phyloP scores from a whole-genome alignment of 2,329 filamentous ascomycete species.

The Aspergillus persii region DNA sequence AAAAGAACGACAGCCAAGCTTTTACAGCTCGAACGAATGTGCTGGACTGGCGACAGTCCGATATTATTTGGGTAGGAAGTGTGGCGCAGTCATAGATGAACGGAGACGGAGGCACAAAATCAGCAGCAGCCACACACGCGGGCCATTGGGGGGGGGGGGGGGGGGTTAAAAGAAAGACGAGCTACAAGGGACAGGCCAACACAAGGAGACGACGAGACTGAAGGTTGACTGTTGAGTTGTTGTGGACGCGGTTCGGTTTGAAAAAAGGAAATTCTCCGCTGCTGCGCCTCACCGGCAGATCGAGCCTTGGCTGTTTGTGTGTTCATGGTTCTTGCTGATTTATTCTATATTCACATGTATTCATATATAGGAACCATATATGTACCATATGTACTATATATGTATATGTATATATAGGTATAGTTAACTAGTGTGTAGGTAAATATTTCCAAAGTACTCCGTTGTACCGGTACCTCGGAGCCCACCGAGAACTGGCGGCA shows the following conservation, averaged over 20 bases:
- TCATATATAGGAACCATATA: too few species aligned
- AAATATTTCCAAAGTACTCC: too few species aligned
- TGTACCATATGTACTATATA: too few species aligned
- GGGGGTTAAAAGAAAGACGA: not conserved
- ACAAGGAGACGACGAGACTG: not conserved
- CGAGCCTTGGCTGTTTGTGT: not conserved
- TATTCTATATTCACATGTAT: too few species aligned
- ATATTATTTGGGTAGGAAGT: not conserved
- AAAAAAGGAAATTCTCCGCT: conserved; percentile 1
- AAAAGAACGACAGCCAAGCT: not conserved
- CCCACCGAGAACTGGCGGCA: not conserved
- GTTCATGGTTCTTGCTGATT: not conserved
- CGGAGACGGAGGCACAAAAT: not conserved
- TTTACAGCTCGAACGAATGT: not conserved
- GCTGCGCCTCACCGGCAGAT: conserved; percentile 6
- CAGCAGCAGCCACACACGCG: not conserved
- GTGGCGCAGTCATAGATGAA: not conserved
- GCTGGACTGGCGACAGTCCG: not conserved
- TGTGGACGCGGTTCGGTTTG: not conserved
- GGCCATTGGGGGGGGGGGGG: not conserved
- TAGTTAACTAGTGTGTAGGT: too few species aligned
- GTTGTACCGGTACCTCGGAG: not conserved
- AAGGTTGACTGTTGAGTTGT: not conserved
- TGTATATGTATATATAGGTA: too few species aligned
- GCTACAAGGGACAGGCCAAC: not conserved